A percentile compares a stretch with the other conserved stretches of the same genome.
phyloP scores from a whole-genome alignment of 2,329 filamentous ascomycete genomes.

The Aspergillus pseudoglaucus region DNA sequence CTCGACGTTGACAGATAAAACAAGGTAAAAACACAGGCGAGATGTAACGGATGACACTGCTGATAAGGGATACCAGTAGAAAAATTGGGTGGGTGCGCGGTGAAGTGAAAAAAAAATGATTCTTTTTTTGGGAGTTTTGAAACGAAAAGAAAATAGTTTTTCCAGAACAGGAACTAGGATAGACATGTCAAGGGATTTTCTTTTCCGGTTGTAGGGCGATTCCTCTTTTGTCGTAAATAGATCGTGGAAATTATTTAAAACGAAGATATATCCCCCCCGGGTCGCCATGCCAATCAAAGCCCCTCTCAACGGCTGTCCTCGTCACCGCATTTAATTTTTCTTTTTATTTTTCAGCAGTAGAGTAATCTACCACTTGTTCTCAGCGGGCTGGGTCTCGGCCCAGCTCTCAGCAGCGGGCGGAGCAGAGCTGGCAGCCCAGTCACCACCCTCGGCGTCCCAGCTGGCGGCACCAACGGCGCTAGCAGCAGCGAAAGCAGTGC shows the following conservation, averaged over 20 bases:
- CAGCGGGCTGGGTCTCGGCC: conserved; percentile 33
- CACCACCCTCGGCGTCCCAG: conserved; percentile 55
- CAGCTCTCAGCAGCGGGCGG: conserved; percentile 32
- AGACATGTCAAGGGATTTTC: conserved; percentile 32
- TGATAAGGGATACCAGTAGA: conserved; percentile 22
- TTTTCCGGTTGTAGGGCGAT: conserved; percentile 10
- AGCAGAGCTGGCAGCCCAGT: conserved; percentile 46
- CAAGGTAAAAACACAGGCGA: conserved; percentile 15
- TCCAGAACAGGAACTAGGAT: conserved; percentile 33
- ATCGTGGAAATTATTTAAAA: conserved; percentile 6
- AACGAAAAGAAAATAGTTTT: conserved; percentile 6
- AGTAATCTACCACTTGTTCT: conserved; percentile 36
- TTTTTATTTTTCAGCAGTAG: background rate
- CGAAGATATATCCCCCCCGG: conserved; percentile 19
- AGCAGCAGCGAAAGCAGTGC: conserved; percentile 60
- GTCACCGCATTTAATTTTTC: conserved; percentile 11
- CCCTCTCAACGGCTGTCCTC: conserved; percentile 25
- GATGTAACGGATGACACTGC: conserved; percentile 15
- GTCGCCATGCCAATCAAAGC: conserved; percentile 18
- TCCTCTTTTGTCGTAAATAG: conserved; percentile 16
- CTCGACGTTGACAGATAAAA: conserved; percentile 15
- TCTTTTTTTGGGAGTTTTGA: conserved; percentile 26
- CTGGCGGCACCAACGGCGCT: conserved; percentile 60
- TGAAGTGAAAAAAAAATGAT: conserved; percentile 19
- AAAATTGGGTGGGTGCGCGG: conserved; percentile 18